Conservation (phyloP, 1,139 yeast species). For the Taphrina betulina region DNA sequence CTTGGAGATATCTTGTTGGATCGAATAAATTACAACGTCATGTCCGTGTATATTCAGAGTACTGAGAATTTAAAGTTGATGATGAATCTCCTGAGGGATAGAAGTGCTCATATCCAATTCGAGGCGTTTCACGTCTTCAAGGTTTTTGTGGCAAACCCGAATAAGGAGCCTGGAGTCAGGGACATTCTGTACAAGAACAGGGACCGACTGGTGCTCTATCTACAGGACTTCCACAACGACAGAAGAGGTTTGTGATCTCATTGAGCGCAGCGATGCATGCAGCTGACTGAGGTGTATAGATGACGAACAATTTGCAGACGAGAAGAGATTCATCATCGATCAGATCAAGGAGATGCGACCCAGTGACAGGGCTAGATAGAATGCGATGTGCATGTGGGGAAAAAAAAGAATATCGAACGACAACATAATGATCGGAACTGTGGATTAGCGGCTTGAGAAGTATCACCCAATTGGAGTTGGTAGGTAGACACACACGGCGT, state of each 20-base stretch:
- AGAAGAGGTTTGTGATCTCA: conserved; percentile 42
- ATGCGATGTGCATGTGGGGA: too few relatives aligned
- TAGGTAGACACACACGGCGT: too few relatives aligned
- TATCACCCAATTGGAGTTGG: too few relatives aligned
- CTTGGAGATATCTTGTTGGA: conserved; percentile 73
- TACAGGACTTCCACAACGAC: conserved; percentile 63
- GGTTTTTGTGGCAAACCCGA: conserved; percentile 86
- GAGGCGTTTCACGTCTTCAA: conserved; percentile 94
- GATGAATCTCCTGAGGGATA: conserved; percentile 83
- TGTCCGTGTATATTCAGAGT: conserved; percentile 75
- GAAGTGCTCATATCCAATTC: conserved; percentile 79
- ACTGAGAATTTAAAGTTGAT: conserved; percentile 78
- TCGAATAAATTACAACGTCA: conserved; percentile 67
- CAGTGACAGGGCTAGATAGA: too few relatives aligned
- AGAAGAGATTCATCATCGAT: conserved; percentile 72
- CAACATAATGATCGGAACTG: too few relatives aligned
- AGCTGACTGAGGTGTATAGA: conserved; percentile 43
- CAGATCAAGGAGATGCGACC: conserved; percentile 61
- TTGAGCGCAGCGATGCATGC: background rate
- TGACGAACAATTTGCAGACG: conserved; percentile 71
- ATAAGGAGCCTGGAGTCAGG: conserved; percentile 71
- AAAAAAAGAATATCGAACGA: too few relatives aligned
- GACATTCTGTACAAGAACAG: conserved; percentile 83
- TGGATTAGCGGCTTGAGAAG: too few relatives aligned
- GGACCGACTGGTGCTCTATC: conserved; percentile 67